phyloP scores from a whole-genome alignment of 106 monocot genomes.

The Cymbidium sinense region DNA sequence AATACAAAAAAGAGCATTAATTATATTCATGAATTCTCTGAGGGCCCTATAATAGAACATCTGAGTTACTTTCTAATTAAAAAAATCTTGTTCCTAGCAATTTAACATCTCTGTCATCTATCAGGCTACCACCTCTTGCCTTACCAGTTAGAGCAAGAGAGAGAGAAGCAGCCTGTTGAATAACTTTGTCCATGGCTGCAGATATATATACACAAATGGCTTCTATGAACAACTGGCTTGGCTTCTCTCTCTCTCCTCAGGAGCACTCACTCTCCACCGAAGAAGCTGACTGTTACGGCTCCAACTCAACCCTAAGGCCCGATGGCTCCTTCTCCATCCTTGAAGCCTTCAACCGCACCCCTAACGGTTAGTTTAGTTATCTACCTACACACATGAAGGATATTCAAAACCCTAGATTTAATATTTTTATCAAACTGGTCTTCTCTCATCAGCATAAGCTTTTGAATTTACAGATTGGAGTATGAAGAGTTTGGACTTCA shows the following conservation, averaged over 20 bases:
- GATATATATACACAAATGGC: conserved; percentile 34
- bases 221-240: conserved; percentile 89
- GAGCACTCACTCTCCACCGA: conserved; percentile 38
- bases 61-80: too few species aligned
- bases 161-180: conserved; percentile 3
- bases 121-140: not conserved
- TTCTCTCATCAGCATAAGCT: not conserved
- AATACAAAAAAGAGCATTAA: too few species aligned
- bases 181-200: not conserved
- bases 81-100: too few species aligned
- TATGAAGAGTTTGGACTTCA: conserved; percentile 60
- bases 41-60: too few species aligned
- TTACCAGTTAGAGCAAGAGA: conserved; percentile 2
- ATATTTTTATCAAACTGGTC: not conserved
- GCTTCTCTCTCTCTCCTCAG: conserved; percentile 80
- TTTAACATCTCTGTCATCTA: conserved; percentile 11
- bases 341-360: conserved; percentile 40
- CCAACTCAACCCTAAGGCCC: conserved; percentile 2
- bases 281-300: conserved; percentile 40
- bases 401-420: not conserved
- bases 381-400: not conserved
- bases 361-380: conserved; percentile 20
- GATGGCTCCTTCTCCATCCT: conserved; percentile 47
- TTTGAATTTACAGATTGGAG: conserved; percentile 50
- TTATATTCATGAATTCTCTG: too few species aligned